phyloP scores from a whole-genome alignment of 208 protist species.

The Kentomonas sorsogonicus region DNA sequence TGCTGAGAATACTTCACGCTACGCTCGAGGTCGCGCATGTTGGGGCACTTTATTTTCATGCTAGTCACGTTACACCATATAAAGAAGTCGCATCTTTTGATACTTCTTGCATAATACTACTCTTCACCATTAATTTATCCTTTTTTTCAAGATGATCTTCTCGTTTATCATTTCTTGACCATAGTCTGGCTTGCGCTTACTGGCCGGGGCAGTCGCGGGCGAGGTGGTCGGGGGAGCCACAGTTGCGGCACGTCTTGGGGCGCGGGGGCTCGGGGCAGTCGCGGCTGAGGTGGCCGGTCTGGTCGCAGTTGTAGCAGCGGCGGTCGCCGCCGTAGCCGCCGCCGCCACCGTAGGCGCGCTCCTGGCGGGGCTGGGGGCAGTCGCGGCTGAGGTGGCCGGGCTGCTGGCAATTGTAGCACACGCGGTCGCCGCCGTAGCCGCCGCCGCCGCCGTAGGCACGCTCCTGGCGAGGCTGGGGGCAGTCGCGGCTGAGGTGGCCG shows the following conservation, averaged over 20 bases:
- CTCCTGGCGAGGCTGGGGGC: no score
- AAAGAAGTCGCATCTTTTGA: no score
- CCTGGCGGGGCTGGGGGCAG: constrained; percentile 38
- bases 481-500: constrained; percentile 66
- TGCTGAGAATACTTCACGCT: no score
- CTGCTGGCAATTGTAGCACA: constrained; percentile 42
- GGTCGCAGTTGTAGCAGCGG: constrained; percentile 61
- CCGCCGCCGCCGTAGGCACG: constrained; percentile 11
- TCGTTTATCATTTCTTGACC: background rate
- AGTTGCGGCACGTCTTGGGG: constrained; percentile 61
- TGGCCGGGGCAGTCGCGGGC: constrained; percentile 53
- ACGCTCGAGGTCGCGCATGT: no score
- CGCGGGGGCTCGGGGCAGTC: constrained; percentile 33
- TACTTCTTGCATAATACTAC: no score
- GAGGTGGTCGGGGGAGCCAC: constrained; percentile 54
- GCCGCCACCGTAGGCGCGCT: constrained; percentile 45
- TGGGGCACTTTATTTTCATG: no score
- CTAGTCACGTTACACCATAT: no score
- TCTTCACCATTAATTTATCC: no score
- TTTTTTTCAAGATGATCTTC: no score
- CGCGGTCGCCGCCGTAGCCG: constrained; percentile 13
- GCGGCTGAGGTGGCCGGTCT: constrained; percentile 42
- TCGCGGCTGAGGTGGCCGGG: constrained; percentile 45
- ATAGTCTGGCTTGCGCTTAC: background rate
- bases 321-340: constrained; percentile 13